A percentile compares a stretch with the other conserved stretches of the same genome.
phyloP scores from a whole-genome alignment of 306 rosid species.

The Cicer judaicum region DNA sequence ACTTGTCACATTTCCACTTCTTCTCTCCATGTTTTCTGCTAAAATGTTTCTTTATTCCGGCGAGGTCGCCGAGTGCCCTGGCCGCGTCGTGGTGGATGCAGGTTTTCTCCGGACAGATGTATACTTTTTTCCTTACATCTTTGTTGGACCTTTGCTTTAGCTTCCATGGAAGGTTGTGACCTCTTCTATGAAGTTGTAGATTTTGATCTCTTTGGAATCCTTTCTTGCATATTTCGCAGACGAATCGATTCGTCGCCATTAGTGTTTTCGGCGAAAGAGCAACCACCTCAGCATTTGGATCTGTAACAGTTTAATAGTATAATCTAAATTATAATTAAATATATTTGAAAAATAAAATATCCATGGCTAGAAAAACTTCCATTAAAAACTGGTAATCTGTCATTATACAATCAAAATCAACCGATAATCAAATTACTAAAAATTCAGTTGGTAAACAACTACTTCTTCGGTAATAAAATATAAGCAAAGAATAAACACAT shows the following conservation, averaged over 20 bases:
- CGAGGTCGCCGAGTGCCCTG: conserved; percentile 14
- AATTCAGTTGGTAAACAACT: too few relatives aligned
- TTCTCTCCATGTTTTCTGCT: conserved; percentile 28
- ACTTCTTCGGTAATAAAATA: too few relatives aligned
- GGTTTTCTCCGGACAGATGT: conserved; percentile 22
- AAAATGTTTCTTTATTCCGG: conserved; percentile 30
- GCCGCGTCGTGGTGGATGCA: conserved; percentile 21
- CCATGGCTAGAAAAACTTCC: too few relatives aligned
- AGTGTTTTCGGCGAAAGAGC: conserved; percentile 17
- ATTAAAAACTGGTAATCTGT: too few relatives aligned
- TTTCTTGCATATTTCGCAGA: conserved; percentile 30
- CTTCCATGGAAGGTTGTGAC: conserved; percentile 32
- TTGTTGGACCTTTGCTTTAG: conserved; percentile 28
- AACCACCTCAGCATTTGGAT: conserved; percentile 22
- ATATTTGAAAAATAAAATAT: not conserved
- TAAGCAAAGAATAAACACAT: too few relatives aligned
- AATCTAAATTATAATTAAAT: not conserved
- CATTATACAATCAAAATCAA: too few relatives aligned
- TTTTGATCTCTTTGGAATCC: conserved; percentile 23
- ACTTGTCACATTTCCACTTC: not conserved
- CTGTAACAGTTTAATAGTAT: not conserved
- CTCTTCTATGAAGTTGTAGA: conserved; percentile 27
- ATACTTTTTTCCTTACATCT: conserved; percentile 13
- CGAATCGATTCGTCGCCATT: conserved; percentile 14
- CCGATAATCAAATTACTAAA: too few relatives aligned